phyloP scores from a whole-genome alignment of 495 filamentous ascomycete genomes.

The Aspergillus haitiensis region DNA sequence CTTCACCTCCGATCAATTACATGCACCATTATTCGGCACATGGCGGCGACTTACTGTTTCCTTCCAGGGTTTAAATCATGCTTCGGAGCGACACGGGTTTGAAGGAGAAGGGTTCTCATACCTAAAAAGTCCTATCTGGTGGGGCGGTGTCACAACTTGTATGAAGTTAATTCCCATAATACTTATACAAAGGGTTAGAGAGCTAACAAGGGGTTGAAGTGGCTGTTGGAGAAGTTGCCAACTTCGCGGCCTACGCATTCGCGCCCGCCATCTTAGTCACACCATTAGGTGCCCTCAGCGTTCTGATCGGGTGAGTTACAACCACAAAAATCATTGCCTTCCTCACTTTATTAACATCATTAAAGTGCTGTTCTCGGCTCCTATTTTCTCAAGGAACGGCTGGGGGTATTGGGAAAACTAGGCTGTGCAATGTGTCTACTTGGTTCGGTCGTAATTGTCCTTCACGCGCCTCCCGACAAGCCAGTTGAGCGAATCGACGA shows the following conservation, averaged over 20 bases:
- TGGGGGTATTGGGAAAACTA: slow-evolving; percentile 86
- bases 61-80: slow-evolving; percentile 79
- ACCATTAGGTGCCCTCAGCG: slow-evolving; percentile 86
- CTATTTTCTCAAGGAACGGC: slow-evolving; percentile 86
- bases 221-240: slow-evolving; percentile 83
- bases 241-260: slow-evolving; percentile 97
- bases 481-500: slow-evolving; percentile 84
- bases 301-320: slow-evolving; percentile 78
- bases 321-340: not conserved
- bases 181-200: not conserved
- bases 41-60: slow-evolving; percentile 22
- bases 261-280: slow-evolving; percentile 97
- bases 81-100: slow-evolving; percentile 87
- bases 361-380: slow-evolving; percentile 80
- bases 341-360: slow-evolving; percentile 30
- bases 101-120: slow-evolving; percentile 96
- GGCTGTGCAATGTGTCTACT: slow-evolving; percentile 96
- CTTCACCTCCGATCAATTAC: slow-evolving; percentile 11
- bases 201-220: slow-evolving; percentile 49
- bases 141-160: slow-evolving; percentile 88
- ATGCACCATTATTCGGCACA: not conserved
- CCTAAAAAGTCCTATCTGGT: slow-evolving; percentile 89
- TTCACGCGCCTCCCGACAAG: slow-evolving; percentile 93
- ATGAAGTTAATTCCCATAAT: slow-evolving; percentile 33
- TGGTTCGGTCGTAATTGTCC: slow-evolving; percentile 93